phyloP scores from a whole-genome alignment of 495 filamentous ascomycete species.

The Penicillium egyptiacum region DNA sequence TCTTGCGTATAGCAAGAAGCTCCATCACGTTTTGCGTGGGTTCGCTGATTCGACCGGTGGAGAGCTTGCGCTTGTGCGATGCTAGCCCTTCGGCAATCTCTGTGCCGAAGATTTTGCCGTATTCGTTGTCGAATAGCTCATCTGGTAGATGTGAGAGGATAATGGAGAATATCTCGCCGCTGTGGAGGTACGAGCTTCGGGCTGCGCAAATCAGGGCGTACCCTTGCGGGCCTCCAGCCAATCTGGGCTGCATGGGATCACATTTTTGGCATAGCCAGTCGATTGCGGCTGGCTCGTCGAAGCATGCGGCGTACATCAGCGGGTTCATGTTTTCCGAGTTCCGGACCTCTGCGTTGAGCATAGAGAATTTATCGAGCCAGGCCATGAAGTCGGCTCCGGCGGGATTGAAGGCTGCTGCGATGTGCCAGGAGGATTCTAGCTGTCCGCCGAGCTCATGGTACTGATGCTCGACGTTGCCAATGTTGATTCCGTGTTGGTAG shows the following conservation, averaged over 20 bases:
- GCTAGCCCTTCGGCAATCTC: constrained; percentile 6
- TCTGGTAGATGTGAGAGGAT: neutral
- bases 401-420: constrained; percentile 9
- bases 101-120: constrained; percentile 5
- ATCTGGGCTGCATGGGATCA: neutral
- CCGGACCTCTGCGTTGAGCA: neutral
- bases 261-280: neutral
- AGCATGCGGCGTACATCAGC: constrained; percentile 6
- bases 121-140: neutral
- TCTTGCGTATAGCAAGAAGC: neutral
- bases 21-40: neutral
- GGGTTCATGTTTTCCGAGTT: constrained; percentile 3
- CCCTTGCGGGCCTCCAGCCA: neutral
- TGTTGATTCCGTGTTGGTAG: constrained; percentile 3
- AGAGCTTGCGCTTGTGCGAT: neutral
- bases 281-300: constrained; percentile 1
- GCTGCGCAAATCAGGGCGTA: constrained; percentile 3
- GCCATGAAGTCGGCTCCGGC: neutral
- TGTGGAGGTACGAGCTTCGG: neutral
- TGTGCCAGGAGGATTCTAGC: constrained; percentile 7
- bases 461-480: constrained; percentile 4
- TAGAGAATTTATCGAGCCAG: neutral
- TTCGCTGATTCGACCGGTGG: neutral
- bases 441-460: constrained; percentile 3
- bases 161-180: neutral